These are phyloP conservation scores for Epichloe amarillans DNA, from an alignment of 2,329 filamentous ascomycete species.

Conservation along the genomic window DNA sequence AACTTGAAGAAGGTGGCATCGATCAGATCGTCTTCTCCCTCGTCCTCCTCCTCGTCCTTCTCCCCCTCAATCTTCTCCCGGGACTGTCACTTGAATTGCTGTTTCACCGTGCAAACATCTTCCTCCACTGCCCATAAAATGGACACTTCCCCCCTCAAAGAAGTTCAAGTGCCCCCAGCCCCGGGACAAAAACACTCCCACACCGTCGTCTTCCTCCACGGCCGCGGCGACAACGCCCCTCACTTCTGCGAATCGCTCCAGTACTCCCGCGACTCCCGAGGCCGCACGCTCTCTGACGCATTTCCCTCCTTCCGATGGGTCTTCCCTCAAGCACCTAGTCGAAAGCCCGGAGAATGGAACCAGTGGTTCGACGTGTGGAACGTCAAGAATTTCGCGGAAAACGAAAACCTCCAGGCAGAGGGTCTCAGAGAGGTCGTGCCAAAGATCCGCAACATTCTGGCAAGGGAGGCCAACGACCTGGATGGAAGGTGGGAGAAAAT, in stretches of 20 bases:
- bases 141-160: not conserved
- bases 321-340: conserved; percentile 29
- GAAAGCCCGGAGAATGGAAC: conserved; percentile 12
- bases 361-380: conserved; percentile 42
- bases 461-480: conserved; percentile 21
- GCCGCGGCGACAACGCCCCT: conserved; percentile 25
- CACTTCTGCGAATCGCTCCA: conserved; percentile 19
- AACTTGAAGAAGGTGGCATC: no score
- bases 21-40: no score
- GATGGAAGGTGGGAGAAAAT: conserved; percentile 24
- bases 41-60: no score
- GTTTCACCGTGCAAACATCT: no score
- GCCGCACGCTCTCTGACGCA: conserved; percentile 21
- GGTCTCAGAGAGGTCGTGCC: conserved; percentile 27
- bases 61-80: no score
- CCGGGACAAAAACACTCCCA: conserved; percentile 20
- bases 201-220: conserved; percentile 32
- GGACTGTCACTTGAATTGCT: no score
- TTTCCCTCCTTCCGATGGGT: conserved; percentile 35
- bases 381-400: conserved; percentile 22
- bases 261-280: conserved; percentile 17
- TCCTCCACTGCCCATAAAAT: not conserved
- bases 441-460: conserved; percentile 19
- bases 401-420: conserved; percentile 27
- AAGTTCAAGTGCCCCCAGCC: not conserved